Percentiles rank a stretch among this genome's conserved stretches.
Evolutionary conservation across 1,139 yeast genomes (phyloP).

Genomic region (Lodderomyces beijingensis): DNA sequence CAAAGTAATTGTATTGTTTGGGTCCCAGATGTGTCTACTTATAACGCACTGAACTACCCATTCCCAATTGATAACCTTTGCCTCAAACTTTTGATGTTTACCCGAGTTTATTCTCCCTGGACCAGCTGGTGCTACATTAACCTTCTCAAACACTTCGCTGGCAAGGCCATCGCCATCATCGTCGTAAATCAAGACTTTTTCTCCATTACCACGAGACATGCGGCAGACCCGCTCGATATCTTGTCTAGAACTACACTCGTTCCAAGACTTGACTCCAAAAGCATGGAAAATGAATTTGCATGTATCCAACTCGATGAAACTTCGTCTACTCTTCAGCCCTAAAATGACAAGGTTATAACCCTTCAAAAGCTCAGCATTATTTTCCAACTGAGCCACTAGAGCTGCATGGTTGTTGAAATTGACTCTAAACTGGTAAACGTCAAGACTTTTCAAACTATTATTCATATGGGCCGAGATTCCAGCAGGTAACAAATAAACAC

Average conservation of each 20-base stretch:
- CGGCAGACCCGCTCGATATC: neutral
- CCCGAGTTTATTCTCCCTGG: too few species aligned
- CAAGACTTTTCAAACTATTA: conserved; percentile 34
- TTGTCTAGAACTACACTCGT: conserved; percentile 2
- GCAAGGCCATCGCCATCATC: conserved; percentile 1
- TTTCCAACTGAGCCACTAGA: conserved; percentile 33
- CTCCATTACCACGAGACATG: neutral
- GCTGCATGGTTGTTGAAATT: conserved; percentile 20
- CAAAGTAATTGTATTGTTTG: too few species aligned
- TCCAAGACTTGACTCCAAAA: conserved; percentile 37
- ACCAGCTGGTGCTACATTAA: too few species aligned
- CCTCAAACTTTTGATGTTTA: neutral
- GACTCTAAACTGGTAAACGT: conserved; percentile 35
- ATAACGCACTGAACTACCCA: conserved; percentile 75
- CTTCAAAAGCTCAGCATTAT: conserved; percentile 33
- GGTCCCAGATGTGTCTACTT: conserved; percentile 33
- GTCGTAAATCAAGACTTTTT: neutral
- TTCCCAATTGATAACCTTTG: conserved; percentile 52
- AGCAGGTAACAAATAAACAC: conserved; percentile 61
- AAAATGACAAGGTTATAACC: conserved; percentile 29
- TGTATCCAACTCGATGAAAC: conserved; percentile 25
- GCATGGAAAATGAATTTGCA: conserved; percentile 45
- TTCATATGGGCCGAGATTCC: conserved; percentile 50
- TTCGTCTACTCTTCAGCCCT: conserved; percentile 14
- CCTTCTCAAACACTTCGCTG: neutral